Evolutionary conservation across 2,329 filamentous ascomycete species (phyloP), one percentile per base, ranked within the genome.

Genomic region (Fusarium sp.): DNA sequence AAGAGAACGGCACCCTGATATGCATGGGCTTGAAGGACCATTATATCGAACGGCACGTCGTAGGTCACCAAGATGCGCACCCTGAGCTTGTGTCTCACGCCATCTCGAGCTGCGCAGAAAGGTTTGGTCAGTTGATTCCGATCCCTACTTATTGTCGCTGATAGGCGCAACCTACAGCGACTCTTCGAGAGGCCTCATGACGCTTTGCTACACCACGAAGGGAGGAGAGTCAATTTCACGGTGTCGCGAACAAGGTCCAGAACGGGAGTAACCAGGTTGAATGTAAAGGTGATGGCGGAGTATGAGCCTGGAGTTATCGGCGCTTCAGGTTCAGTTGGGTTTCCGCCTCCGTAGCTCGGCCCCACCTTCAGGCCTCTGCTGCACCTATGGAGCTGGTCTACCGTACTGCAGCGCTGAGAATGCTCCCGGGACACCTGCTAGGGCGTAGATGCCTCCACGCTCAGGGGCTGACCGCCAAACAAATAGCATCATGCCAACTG

Each of bases 1-100:
- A 38, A 97, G 87, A 5, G 95, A 98, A 58, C 95, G 90, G 69
- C 94, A 88, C 15, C 93, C 94, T 46, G 89, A 84, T 54, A 90
- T 81, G 77, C 91, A 94, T 49, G 91, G 89, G 74, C 87, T 92
- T 13, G 79, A 79, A 17, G 86, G 78, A 18, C 87, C 86, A 73
- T 89, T 86, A 68, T 86, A 81, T 77, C 86, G 88, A 53, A 93
- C 85, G n/a, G 89, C 88, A 68, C 84, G 84, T 79, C 87, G 89
- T 57, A 94, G 82, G 63, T 90, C 86, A n/a, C 81, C 80, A 62
- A 92, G 81, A 73, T 84, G 87, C 56, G 84, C 82, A 71, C 86
- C 85, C 74, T 88, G 83, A 71, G 81, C 82, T 75, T 89, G 86
- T 38, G 91, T 89, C 72, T 85, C 83, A 74, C 87, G 83, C 92